Evolutionary conservation across 176 grass and related monocot species (phyloP).

Genomic region (Musa schizocarpa): DNA sequence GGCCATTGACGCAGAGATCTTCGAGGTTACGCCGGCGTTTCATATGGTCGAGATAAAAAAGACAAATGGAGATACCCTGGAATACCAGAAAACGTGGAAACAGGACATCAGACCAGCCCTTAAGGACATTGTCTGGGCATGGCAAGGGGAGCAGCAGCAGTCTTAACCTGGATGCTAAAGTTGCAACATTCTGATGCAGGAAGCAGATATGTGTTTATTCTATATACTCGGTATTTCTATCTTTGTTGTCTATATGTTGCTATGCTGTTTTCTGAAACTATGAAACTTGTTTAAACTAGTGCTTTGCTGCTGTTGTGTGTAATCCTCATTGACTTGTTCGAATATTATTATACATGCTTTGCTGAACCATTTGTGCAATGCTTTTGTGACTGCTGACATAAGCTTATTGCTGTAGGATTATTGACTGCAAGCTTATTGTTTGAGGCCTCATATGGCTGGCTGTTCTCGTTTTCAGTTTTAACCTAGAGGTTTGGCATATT

Average conservation of each 20-base stretch:
- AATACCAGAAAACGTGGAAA: constrained; percentile 12
- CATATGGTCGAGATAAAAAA: constrained; percentile 11
- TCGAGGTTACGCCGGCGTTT: not conserved
- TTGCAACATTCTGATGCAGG: not conserved
- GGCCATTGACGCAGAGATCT: constrained; percentile 5
- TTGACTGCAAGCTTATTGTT: too few species aligned
- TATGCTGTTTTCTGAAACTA: not conserved
- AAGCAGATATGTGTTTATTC: not conserved
- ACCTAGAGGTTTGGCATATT: too few species aligned
- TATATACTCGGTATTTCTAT: not conserved
- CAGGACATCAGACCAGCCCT: constrained; percentile 6
- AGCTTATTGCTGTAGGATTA: too few species aligned
- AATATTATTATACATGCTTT: not conserved
- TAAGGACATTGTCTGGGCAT: constrained; percentile 8
- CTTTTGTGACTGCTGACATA: too few species aligned
- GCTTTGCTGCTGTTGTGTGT: too few species aligned
- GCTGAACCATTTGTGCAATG: not conserved
- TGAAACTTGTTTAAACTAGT: not conserved
- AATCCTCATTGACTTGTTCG: not conserved
- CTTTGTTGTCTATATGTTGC: too few species aligned
- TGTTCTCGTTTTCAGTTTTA: too few species aligned
- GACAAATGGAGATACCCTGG: constrained; percentile 10
- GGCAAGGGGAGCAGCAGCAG: not conserved
- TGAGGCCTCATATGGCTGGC: too few species aligned
- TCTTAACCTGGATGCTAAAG: not conserved